Evolutionary conservation across 768 basidiomycete genomes (phyloP).

Genomic region (Termitomyces sp.): DNA sequence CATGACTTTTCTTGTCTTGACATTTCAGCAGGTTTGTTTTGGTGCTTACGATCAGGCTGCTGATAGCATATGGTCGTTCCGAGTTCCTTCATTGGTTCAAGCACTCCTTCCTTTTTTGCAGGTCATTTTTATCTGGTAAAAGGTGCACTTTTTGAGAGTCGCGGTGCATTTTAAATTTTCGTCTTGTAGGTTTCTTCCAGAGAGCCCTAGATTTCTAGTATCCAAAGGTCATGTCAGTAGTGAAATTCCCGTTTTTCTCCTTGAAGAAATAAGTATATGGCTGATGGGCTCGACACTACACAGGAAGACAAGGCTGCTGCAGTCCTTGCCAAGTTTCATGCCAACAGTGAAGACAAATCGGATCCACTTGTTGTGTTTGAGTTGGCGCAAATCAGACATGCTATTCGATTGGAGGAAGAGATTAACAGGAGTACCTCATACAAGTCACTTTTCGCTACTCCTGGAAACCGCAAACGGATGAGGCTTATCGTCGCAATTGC

Average conservation of each 20-base stretch:
- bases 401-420: conserved; percentile 58
- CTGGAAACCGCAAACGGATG: conserved; percentile 68
- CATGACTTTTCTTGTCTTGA: background rate
- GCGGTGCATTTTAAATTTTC: background rate
- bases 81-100: conserved; percentile 61
- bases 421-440: conserved; percentile 44
- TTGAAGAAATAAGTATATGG: background rate
- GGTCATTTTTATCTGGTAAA: conserved; percentile 48
- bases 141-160: conserved; percentile 1
- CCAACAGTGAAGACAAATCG: conserved; percentile 49
- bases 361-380: conserved; percentile 55
- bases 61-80: conserved; percentile 53
- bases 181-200: conserved; percentile 52
- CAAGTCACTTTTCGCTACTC: conserved; percentile 48
- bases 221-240: conserved; percentile 49
- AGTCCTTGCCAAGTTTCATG: conserved; percentile 70
- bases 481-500: conserved; percentile 61
- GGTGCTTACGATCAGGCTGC: conserved; percentile 32
- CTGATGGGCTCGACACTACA: background rate
- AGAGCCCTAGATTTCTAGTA: conserved; percentile 63
- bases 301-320: conserved; percentile 51
- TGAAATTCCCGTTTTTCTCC: background rate
- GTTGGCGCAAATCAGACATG: conserved; percentile 67
- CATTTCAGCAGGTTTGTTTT: conserved; percentile 30
- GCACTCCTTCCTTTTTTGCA: conserved; percentile 54